Evolutionary conservation across 2,329 filamentous ascomycete genomes (phyloP), one percentile per base, ranked within the genome.

Genomic region (Aureobasidium musti): DNA sequence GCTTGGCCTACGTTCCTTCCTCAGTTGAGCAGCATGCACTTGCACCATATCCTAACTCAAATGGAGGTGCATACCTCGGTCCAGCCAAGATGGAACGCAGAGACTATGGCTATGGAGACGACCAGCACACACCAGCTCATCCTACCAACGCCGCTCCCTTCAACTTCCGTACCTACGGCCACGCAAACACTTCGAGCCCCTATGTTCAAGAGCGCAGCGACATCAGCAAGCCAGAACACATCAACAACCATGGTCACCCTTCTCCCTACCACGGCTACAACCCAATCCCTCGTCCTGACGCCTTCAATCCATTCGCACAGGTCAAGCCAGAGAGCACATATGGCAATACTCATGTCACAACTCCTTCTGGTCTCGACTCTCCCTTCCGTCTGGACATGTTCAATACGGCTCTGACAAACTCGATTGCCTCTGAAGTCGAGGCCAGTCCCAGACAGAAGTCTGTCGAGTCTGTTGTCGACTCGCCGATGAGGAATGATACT

Each of bases 381-480:
- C 43, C 59, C 21, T 63, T 63, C 45, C 45, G 59, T 17, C 33
- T 63, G 8, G 59, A 63, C 35, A 41, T 52, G 33, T 63, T 63
- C 45, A 63, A 63, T 19, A 30, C 59, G 4, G 33, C 59, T 61
- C n/a, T 49, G n/a, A 3, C 41, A 28, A 49, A 49, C 57, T 28
- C 59, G 14, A n/a, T 35, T 7, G 8, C 28, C 10, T 21, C 14
- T 41, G 59, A 17, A 17, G 33, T 4, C 11, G 45, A 50, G 10
- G 33, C 21, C 21, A 41, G 17, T 21, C 33, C 23, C 10, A 52
- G 23, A 30, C 33, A 17, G 17, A 35, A 49, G n/a, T 49, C n/a
- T 7, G 13, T 39, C 30, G 43, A 50, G 5, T 50, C 57, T 28
- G 14, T 41, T 4, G 14, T 30, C 17, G 21, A 23, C 30, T 63